These are phyloP conservation scores for Pholiota microspora DNA, from an alignment of 768 basidiomycete species.

Conservation along the genomic window DNA sequence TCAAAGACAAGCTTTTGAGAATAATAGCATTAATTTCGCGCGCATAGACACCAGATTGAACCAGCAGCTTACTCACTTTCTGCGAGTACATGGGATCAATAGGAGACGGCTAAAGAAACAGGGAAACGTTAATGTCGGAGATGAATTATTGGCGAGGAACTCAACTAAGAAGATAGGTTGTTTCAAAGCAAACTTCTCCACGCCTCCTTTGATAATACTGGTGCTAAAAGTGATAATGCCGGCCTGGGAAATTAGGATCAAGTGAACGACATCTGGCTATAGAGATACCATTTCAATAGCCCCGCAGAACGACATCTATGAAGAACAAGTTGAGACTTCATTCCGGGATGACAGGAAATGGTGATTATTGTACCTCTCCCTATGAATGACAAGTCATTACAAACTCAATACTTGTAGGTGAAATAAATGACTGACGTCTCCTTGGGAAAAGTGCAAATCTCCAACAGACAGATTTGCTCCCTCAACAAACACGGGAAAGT, in stretches of 20 bases:
- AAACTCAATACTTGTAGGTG: not conserved
- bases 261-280: not conserved
- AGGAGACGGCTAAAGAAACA: constrained; percentile 54
- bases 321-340: not conserved
- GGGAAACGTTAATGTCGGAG: not conserved
- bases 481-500: constrained; percentile 74
- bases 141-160: not conserved
- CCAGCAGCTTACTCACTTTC: constrained; percentile 35
- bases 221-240: constrained; percentile 72
- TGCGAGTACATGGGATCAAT: constrained; percentile 72
- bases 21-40: not conserved
- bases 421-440: constrained; percentile 44
- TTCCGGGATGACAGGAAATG: not conserved
- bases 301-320: constrained; percentile 68
- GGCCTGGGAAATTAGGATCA: constrained; percentile 34
- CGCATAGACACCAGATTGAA: not conserved
- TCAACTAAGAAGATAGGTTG: constrained; percentile 73
- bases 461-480: constrained; percentile 79
- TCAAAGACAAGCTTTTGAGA: constrained; percentile 61
- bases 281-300: constrained; percentile 68
- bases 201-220: constrained; percentile 70
- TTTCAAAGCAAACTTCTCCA: constrained; percentile 71
- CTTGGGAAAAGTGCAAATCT: constrained; percentile 79
- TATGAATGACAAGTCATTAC: constrained; percentile 22
- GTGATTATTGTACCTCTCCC: constrained; percentile 48